Base-by-base conservation (phyloP, 2,329 filamentous ascomycete species). In the Ophiosphaerella narmari region DNA sequence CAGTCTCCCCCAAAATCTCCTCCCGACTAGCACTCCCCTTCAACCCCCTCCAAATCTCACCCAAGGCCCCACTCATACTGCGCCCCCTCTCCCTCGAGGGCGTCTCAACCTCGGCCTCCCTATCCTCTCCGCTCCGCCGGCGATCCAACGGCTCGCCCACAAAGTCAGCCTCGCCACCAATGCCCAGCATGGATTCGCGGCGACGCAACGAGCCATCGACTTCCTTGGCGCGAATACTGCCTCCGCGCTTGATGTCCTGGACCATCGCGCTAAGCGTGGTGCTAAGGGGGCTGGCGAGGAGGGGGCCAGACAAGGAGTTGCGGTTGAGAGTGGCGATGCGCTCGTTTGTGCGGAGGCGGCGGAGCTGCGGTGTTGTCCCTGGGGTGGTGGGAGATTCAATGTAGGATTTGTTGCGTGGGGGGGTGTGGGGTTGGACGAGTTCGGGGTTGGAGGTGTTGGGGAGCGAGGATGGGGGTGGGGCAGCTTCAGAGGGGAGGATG, bases 201-300 rank as follows among this genome's bases (percentile, higher is more conserved):
- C 65, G 64, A 0, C 70, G 31, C 57, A 34, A 63, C 67, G 29
- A 39, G 11, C 40, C 48, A 3, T 45, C 55, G 13, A 11, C n/a
- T 4, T 42, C 37, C 48, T 54, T 21, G 39, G 37, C 14, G 16
- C 61, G 39, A 0, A 63, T 13, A 39, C 48, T 55, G 12, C 82
- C 81, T 13, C 82, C 80, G n/a, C 84, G 79, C 23, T 87, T 74
- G 18, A 84, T 80, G 55, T 88, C 85, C 7, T 85, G 85, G 5
- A 88, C 83, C 40, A 88, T 81, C 1, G 82, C 85, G 63, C 78
- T 83, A 13, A 89, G 75, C 1, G 81, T 81, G 1, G 79, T 81
- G 2, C 81, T 85, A 1, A 88, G 74, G 0, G 86, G 84, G 26
- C 81, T 81, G 1, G 85, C 78, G 4, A 88, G 77, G 33, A 88